A percentile compares a stretch with the other conserved stretches of the same genome.
Evolutionary conservation across 2,329 filamentous ascomycete genomes (phyloP).

Genomic region (Zymoseptoria tritici): DNA sequence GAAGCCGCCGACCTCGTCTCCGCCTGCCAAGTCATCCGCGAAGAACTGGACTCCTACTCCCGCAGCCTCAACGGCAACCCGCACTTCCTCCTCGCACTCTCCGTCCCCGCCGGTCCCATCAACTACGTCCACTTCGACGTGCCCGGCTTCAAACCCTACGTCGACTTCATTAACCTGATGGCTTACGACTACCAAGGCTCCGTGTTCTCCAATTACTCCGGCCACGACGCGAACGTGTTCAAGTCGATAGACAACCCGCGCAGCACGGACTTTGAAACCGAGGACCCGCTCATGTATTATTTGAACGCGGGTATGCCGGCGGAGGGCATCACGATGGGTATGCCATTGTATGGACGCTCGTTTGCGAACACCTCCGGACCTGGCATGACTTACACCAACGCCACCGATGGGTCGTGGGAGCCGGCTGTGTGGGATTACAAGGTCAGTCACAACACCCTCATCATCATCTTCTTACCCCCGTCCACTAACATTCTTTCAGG

Average conservation of each 20-base stretch:
- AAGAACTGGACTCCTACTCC: constrained; percentile 33
- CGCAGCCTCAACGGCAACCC: constrained; percentile 18
- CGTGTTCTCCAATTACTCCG: constrained; percentile 37
- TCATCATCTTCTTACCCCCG: no score
- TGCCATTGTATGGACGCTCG: constrained; percentile 83
- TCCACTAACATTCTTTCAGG: constrained; percentile 25
- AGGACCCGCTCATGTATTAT: constrained; percentile 64
- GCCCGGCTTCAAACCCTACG: constrained; percentile 29
- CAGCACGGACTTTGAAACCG: constrained; percentile 69
- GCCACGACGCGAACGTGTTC: constrained; percentile 73
- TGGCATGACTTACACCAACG: constrained; percentile 59
- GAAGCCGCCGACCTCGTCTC: constrained; percentile 34
- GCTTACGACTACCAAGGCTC: constrained; percentile 57
- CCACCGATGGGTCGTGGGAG: constrained; percentile 76
- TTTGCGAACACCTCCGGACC: constrained; percentile 71
- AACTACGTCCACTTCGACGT: constrained; percentile 37
- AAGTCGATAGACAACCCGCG: constrained; percentile 48
- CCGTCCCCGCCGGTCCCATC: constrained; percentile 34
- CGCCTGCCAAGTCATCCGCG: constrained; percentile 24
- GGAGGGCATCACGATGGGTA: constrained; percentile 72
- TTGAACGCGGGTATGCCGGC: constrained; percentile 49
- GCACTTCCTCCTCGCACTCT: constrained; percentile 37
- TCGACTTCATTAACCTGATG: constrained; percentile 44
- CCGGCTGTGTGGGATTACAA: constrained; percentile 55
- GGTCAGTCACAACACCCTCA: constrained; percentile 1